These are phyloP conservation scores for Lentinus brumalis DNA, from an alignment of 768 basidiomycete genomes.

Conservation along the genomic window DNA sequence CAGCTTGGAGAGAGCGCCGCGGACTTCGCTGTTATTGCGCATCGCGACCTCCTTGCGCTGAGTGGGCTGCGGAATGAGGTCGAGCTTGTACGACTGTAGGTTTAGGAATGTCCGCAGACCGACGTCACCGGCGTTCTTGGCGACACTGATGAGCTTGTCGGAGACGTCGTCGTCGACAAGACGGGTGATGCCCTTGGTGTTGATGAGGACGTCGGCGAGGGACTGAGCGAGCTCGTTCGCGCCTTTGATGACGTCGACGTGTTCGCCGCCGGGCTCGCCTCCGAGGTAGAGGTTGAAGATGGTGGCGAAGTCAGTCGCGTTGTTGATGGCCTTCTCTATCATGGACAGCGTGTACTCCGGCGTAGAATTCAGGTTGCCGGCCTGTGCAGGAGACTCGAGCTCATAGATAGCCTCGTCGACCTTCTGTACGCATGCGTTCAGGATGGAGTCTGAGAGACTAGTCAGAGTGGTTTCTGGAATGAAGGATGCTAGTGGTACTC, in stretches of 20 bases:
- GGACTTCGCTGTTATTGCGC: constrained; percentile 86
- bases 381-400: constrained; percentile 92
- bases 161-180: constrained; percentile 87
- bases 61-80: constrained; percentile 63
- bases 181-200: constrained; percentile 94
- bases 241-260: constrained; percentile 97
- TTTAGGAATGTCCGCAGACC: constrained; percentile 93
- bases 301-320: constrained; percentile 94
- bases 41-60: constrained; percentile 86
- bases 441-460: constrained; percentile 78
- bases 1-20: constrained; percentile 79
- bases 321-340: constrained; percentile 95
- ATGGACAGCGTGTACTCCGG: constrained; percentile 98
- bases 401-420: constrained; percentile 98
- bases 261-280: constrained; percentile 86
- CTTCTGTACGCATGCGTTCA: constrained; percentile 95
- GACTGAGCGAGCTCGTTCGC: constrained; percentile 97
- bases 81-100: constrained; percentile 93
- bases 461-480: constrained; percentile 8
- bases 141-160: constrained; percentile 85
- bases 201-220: constrained; percentile 87
- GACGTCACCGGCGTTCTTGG: constrained; percentile 84
- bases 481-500: constrained; percentile 22
- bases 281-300: constrained; percentile 90
- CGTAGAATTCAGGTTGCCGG: constrained; percentile 95